Conservation (phyloP, 352 stramenopile genomes). For the Pythium graminicola region DNA sequence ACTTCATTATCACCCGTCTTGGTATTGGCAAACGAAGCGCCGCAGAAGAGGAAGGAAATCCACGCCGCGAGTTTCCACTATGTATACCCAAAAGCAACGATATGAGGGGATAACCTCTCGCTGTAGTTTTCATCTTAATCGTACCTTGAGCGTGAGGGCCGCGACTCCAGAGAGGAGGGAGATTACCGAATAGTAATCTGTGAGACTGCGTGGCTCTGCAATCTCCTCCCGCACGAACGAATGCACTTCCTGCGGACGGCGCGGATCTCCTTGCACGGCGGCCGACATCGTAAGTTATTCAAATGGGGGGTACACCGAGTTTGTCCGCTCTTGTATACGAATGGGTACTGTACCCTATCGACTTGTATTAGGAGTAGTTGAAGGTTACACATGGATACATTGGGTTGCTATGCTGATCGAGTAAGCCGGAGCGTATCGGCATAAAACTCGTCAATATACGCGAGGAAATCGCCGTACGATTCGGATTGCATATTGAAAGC, state of each 20-base stretch:
- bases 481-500: conserved; percentile 35
- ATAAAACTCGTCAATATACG: conserved; percentile 68
- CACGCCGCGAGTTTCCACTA: conserved; percentile 66
- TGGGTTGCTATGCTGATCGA: conserved; percentile 6
- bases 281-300: conserved; percentile 11
- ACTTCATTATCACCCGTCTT: conserved; percentile 50
- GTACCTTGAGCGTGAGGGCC: conserved; percentile 62
- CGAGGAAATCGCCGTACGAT: conserved; percentile 43
- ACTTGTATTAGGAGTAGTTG: conserved; percentile 2
- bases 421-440: conserved; percentile 31
- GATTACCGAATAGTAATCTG: conserved; percentile 60
- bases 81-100: not conserved
- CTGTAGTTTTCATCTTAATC: not conserved
- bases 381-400: not conserved
- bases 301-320: not conserved
- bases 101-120: not conserved
- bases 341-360: not conserved
- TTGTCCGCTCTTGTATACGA: not conserved
- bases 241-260: conserved; percentile 54
- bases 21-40: conserved; percentile 59
- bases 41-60: conserved; percentile 57
- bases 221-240: conserved; percentile 58
- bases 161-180: conserved; percentile 52
- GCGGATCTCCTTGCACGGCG: conserved; percentile 38
- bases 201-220: conserved; percentile 21